phyloP scores from a whole-genome alignment of 768 basidiomycete genomes.

The Kwoniella heveanensis region DNA sequence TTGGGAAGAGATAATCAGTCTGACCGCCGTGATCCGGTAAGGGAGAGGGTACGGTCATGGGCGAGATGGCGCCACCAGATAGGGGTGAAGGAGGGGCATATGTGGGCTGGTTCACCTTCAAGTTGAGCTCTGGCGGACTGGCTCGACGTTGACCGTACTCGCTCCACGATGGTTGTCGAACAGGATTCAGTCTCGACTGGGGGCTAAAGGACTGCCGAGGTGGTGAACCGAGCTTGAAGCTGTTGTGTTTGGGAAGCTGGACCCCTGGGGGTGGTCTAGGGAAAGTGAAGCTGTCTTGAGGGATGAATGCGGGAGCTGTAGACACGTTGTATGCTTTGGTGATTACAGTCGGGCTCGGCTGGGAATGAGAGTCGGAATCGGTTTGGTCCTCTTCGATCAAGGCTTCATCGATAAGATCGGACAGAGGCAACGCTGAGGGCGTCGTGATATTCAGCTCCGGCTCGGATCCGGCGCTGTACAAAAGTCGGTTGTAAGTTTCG shows the following conservation, averaged over 20 bases:
- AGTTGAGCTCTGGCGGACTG: constrained; percentile 1
- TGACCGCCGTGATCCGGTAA: background rate
- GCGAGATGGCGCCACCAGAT: constrained; percentile 8
- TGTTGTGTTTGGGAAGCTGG: background rate
- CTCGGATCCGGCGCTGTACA: constrained; percentile 23
- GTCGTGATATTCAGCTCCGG: constrained; percentile 19
- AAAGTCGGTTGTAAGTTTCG: constrained; percentile 8
- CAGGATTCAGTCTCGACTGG: background rate
- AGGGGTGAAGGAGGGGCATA: constrained; percentile 12
- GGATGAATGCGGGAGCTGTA: constrained; percentile 1
- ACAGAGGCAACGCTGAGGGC: constrained; percentile 13
- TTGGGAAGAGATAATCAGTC: constrained; percentile 9
- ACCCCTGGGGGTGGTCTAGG: background rate
- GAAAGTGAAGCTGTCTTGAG: constrained; percentile 2
- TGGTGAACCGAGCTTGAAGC: constrained; percentile 10
- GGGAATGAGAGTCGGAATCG: background rate
- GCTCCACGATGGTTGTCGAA: constrained; percentile 15
- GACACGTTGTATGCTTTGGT: background rate
- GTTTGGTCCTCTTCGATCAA: constrained; percentile 17
- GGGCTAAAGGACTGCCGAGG: constrained; percentile 4
- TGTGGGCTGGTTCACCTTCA: constrained; percentile 5
- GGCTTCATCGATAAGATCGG: constrained; percentile 22
- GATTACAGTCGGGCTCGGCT: background rate
- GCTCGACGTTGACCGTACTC: background rate
- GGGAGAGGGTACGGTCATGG: background rate